phyloP scores from a whole-genome alignment of 192 early-diverging fungal genomes.

The Coemansia interrupta region DNA sequence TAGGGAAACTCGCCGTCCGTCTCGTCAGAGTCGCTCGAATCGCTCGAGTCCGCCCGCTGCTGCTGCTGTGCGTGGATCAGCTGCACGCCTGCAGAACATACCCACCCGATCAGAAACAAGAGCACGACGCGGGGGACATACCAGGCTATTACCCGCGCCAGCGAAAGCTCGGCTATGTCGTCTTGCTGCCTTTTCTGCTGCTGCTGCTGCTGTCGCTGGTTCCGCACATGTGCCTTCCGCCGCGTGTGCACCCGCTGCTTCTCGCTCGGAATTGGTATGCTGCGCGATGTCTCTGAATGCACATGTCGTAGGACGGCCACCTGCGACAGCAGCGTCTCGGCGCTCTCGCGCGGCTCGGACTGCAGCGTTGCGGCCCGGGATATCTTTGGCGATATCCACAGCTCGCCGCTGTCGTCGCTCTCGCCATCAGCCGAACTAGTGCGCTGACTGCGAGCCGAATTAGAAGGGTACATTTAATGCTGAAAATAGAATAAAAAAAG shows the following conservation, averaged over 20 bases:
- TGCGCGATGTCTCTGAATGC: constrained; percentile 3
- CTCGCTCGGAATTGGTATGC: background rate
- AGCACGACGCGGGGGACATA: constrained; percentile 35
- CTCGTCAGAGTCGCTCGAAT: constrained; percentile 18
- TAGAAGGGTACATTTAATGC: too few relatives aligned
- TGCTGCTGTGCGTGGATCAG: constrained; percentile 46
- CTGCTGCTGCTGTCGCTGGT: constrained; percentile 6
- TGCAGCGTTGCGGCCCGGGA: constrained; percentile 16
- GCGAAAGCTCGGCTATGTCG: constrained; percentile 6
- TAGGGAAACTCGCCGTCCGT: constrained; percentile 17
- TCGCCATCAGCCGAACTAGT: constrained; percentile 3
- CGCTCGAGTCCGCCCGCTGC: constrained; percentile 6
- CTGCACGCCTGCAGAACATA: constrained; percentile 42
- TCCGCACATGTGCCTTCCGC: constrained; percentile 16
- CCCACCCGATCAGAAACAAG: constrained; percentile 44
- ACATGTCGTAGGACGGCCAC: constrained; percentile 2
- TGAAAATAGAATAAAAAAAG: background rate
- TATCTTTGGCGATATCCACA: constrained; percentile 47
- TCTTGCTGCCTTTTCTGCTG: constrained; percentile 5
- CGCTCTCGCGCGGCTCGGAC: constrained; percentile 2
- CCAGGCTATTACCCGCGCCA: constrained; percentile 33
- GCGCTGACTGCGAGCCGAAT: background rate
- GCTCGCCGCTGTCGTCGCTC: constrained; percentile 35
- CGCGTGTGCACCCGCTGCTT: constrained; percentile 9
- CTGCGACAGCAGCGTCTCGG: background rate